Evolutionary conservation across 2,329 filamentous ascomycete genomes (phyloP).

Genomic region (Drechmeria coniospora): DNA sequence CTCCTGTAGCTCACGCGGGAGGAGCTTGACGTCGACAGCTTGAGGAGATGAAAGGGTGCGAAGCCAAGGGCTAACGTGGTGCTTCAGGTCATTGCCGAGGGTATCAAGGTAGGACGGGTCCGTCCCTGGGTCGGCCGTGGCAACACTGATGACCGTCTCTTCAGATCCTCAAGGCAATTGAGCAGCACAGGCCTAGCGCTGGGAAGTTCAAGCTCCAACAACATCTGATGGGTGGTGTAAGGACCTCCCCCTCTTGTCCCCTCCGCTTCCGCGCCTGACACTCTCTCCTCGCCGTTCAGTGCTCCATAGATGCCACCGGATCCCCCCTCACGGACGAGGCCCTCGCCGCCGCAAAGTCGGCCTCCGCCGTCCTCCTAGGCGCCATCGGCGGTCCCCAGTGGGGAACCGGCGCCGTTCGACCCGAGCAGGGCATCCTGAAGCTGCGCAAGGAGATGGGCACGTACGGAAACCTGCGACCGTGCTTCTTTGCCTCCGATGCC

Average conservation of each 20-base stretch:
- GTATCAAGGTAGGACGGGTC: slow-evolving; percentile 50
- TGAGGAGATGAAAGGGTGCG: slow-evolving; percentile 2
- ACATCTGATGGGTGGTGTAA: slow-evolving; percentile 80
- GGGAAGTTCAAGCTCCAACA: slow-evolving; percentile 78
- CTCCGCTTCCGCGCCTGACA: background rate
- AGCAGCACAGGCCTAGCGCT: slow-evolving; percentile 52
- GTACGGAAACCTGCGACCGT: slow-evolving; percentile 90
- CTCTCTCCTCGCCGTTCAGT: slow-evolving; percentile 30
- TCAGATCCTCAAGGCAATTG: slow-evolving; percentile 65
- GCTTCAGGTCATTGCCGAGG: slow-evolving; percentile 59
- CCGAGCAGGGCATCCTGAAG: slow-evolving; percentile 79
- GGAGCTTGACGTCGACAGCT: background rate
- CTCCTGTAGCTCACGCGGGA: background rate
- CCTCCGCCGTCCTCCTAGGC: slow-evolving; percentile 81
- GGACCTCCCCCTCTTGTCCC: too few species aligned
- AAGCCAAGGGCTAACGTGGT: slow-evolving; percentile 8
- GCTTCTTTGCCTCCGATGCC: slow-evolving; percentile 82
- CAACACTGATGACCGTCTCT: slow-evolving; percentile 4
- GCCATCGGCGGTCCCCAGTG: slow-evolving; percentile 95
- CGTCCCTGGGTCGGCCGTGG: slow-evolving; percentile 4
- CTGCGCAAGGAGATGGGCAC: slow-evolving; percentile 89
- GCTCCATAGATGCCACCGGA: slow-evolving; percentile 73
- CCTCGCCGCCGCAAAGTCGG: slow-evolving; percentile 65
- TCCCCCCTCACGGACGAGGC: slow-evolving; percentile 69
- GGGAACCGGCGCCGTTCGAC: slow-evolving; percentile 76